Percentiles rank a stretch among this genome's conserved stretches.
These are phyloP conservation scores for Pelagophyceae sp. DNA, from an alignment of 352 stramenopile species.

Conservation along the genomic window DNA sequence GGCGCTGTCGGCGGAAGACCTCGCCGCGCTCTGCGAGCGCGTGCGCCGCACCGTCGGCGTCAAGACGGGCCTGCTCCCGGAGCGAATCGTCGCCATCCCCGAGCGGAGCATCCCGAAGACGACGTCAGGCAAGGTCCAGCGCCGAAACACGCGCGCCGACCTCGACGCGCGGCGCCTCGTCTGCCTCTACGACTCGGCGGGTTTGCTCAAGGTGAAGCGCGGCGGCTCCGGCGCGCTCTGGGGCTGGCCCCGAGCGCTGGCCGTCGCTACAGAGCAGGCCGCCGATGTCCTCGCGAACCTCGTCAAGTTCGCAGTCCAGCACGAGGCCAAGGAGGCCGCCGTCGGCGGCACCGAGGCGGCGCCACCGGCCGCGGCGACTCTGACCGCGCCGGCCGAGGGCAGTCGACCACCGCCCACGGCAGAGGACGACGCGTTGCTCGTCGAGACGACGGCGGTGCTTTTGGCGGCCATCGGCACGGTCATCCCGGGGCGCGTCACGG, in stretches of 20 bases:
- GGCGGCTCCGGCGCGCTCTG: neutral
- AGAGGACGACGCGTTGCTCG: neutral
- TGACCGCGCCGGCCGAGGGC: neutral
- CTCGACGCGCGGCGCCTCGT: neutral
- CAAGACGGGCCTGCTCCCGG: neutral
- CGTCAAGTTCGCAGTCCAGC: neutral
- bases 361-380: neutral
- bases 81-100: constrained; percentile 7
- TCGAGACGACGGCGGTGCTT: neutral
- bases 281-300: neutral
- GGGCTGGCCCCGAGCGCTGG: neutral
- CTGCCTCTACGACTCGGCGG: constrained; percentile 8
- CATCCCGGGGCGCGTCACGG: neutral
- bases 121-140: constrained; percentile 81
- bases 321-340: neutral
- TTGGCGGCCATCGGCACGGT: neutral
- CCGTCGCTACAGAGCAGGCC: neutral
- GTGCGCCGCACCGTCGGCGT: neutral
- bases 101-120: constrained; percentile 69
- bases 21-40: neutral
- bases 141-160: constrained; percentile 35
- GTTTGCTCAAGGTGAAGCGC: neutral
- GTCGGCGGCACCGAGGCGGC: neutral
- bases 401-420: neutral
- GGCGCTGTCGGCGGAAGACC: neutral